A percentile compares a stretch with the other conserved stretches of the same genome.
phyloP scores from a whole-genome alignment of 805 yeast species.

The Candida piceae region DNA sequence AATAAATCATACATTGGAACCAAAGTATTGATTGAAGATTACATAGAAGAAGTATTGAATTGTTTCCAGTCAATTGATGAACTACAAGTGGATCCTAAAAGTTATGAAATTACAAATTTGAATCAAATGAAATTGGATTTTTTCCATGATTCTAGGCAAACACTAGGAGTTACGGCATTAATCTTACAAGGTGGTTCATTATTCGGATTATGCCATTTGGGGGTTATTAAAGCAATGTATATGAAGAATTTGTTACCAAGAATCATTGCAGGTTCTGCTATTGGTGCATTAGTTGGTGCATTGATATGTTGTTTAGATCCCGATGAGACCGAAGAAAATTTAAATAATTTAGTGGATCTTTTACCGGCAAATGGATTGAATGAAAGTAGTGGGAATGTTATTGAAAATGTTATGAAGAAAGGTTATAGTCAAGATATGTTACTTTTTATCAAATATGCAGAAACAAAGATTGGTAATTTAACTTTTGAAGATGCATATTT shows the following conservation, averaged over 20 bases:
- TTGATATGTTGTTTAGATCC: slow-evolving; percentile 71
- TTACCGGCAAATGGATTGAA: slow-evolving; percentile 13
- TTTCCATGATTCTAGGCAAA: slow-evolving; percentile 80
- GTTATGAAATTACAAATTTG: slow-evolving; percentile 34
- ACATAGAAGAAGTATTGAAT: slow-evolving; percentile 67
- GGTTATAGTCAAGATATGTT: slow-evolving; percentile 86
- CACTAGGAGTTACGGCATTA: slow-evolving; percentile 86
- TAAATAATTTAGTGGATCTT: slow-evolving; percentile 46
- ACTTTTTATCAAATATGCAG: slow-evolving; percentile 72
- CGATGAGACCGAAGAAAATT: slow-evolving; percentile 48
- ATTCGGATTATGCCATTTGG: slow-evolving; percentile 90
- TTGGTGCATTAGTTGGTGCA: slow-evolving; percentile 91
- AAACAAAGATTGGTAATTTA: slow-evolving; percentile 67
- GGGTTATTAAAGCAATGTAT: slow-evolving; percentile 83
- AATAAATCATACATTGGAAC: slow-evolving; percentile 85
- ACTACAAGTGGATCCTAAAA: slow-evolving; percentile 26
- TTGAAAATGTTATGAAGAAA: slow-evolving; percentile 69
- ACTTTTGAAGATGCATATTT: slow-evolving; percentile 93
- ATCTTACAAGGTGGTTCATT: slow-evolving; percentile 92
- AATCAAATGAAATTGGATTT: slow-evolving; percentile 64
- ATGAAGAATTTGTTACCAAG: slow-evolving; percentile 72
- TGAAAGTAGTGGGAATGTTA: slow-evolving; percentile 51
- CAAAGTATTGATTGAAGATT: slow-evolving; percentile 81
- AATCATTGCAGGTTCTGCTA: slow-evolving; percentile 86
- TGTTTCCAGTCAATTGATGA: slow-evolving; percentile 60